Base-by-base conservation (phyloP, 768 basidiomycete species). In the Goffeauzyma gilvescens region DNA sequence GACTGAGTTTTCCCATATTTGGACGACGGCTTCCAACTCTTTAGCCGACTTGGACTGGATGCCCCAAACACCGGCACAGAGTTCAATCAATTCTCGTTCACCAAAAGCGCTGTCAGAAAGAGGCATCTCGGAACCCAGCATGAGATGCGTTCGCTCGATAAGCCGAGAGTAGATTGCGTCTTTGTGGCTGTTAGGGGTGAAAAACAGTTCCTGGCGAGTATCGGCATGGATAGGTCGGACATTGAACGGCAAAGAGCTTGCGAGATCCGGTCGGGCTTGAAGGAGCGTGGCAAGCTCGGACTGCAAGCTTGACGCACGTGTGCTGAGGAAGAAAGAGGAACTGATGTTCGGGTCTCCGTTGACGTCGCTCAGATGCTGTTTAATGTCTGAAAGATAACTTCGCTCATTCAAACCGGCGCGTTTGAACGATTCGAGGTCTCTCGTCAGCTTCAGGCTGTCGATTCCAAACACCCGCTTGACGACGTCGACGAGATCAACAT, bases 31-130 rank as follows among this genome's bases (percentile, higher is more conserved):
- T 26, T 55, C 58, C 25, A 63, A 48, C 48, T 61, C 55, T 34
- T 51, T 44, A 21, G 55, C 51, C 3, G 46, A 32, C 28, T 51
- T 38, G 21, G 46, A 43, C 10, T 48, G 39, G 8, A 63, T 52
- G 3, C 50, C 54, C 62, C 62, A 63, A 4, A 63, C 43, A 12
- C 55, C 53, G 9, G 55, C 45, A 36, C 59, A 60, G 24, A 46
- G 35, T 6, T 58, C 56, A 5, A 59, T 35, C 17, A 63, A 43
- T 18, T 55, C 55, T 8, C 49, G 23, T 24, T 43, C 51, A 0
- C 55, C 47, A 24, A 25, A 26, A 6, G 24, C 30, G n/a, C 31
- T 25, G 12, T 27, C 5, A 15, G 36, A 10, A 31, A 41, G 41
- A 2, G 42, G 27, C 14, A 32, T 33, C 22, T 44, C 42, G n/a